Base-by-base conservation (phyloP, 1,139 yeast species). In the Yamadazyma aaseri region DNA sequence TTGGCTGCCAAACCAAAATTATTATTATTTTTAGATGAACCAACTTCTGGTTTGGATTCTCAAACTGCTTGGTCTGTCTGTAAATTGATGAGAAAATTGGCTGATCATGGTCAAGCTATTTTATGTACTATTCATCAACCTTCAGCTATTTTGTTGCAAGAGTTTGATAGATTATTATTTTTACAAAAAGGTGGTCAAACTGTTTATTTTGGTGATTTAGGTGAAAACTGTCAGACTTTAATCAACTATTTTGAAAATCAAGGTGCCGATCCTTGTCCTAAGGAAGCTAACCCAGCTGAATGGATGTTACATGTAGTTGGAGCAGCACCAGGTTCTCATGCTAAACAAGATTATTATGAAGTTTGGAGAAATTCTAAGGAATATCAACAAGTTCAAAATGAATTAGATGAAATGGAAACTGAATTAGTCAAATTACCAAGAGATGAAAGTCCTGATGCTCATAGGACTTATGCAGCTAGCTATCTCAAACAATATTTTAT, bases 161-260 rank as follows among this genome's bases (percentile, higher is more conserved):
- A 59, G 35, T 62, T 62, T 36, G 68, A 62, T 39, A 51, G 67
- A 31, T 49, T 64, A 33, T 56, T 64, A 41, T 63, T 64, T 39
- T 55, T 65, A 44, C 68, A 63, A 48, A 58, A 50, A 42, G 71
- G 71, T 41, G 86, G 86, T 42, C 62, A 70, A 54, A 79, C 83
- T 42, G 85, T 79, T 25, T 80, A 80, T 54, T 79, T 78, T 51
- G 85, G 85, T 41, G 82, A 79, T 44, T 76, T 79, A 49, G 86
- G 85, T 41, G 55, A 61, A 37, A 66, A 69, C 46, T 77, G 83
- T 38, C 33, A 50, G 9, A 63, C 76, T 3, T 56, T 81, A 49
- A 59, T 74, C 34, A 49, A 60, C 27, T 81, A 81, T 50, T 80
- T 81, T 46, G 84, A 78, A 53, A 65, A 67, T 45, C 63, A 79